Evolutionary conservation across 768 basidiomycete genomes (phyloP).

Genomic region (Collybiopsis confluens): DNA sequence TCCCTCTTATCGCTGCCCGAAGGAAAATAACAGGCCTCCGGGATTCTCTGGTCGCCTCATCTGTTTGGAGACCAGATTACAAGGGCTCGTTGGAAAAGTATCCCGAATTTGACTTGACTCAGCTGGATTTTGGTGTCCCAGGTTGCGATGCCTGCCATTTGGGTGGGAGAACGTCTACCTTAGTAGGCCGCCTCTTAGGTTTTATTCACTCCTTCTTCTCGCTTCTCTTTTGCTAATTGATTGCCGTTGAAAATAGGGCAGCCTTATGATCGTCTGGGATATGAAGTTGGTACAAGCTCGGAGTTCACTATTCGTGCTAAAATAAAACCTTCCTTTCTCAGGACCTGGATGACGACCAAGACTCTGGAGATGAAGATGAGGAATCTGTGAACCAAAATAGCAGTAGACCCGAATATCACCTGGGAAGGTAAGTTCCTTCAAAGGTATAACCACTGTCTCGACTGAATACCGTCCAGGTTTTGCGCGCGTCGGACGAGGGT

Average conservation of each 20-base stretch:
- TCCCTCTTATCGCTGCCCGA: conserved; percentile 62
- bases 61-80: conserved; percentile 74
- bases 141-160: conserved; percentile 83
- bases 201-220: too few species aligned
- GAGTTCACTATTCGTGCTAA: neutral
- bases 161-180: conserved; percentile 62
- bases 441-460: neutral
- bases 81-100: conserved; percentile 60
- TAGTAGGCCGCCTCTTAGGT: conserved; percentile 46
- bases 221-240: too few species aligned
- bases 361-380: too few species aligned
- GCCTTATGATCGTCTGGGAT: conserved; percentile 70
- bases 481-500: conserved; percentile 66
- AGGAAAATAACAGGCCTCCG: conserved; percentile 66
- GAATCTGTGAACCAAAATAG: conserved; percentile 4
- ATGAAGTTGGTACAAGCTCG: conserved; percentile 40
- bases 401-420: conserved; percentile 40
- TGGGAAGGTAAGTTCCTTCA: conserved; percentile 38
- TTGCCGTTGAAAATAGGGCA: conserved; percentile 37
- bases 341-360: conserved; percentile 16
- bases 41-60: conserved; percentile 79
- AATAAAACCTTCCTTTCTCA: too few species aligned
- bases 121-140: conserved; percentile 52
- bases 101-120: conserved; percentile 55
- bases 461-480: conserved; percentile 34